phyloP scores from a whole-genome alignment of 2,329 filamentous ascomycete species.

The Amauroascus niger region DNA sequence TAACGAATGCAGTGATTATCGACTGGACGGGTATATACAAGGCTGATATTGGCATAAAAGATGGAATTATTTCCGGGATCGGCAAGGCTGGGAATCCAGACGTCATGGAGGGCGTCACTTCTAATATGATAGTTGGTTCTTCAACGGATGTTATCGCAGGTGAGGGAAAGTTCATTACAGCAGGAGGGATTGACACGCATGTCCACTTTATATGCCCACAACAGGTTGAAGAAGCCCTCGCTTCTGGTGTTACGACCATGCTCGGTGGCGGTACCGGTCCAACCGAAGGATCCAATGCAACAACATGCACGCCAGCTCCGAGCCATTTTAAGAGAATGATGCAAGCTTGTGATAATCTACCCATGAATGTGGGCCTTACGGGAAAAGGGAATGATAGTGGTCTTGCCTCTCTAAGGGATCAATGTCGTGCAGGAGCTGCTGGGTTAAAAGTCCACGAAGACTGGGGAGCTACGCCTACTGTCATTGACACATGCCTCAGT shows the following conservation, averaged over 20 bases:
- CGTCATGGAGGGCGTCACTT: slow-evolving; percentile 78
- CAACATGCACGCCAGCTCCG: slow-evolving; percentile 82
- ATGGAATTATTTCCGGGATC: slow-evolving; percentile 75
- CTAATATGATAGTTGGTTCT: slow-evolving; percentile 70
- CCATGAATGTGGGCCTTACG: slow-evolving; percentile 82
- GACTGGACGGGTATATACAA: slow-evolving; percentile 94
- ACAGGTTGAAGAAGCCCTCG: slow-evolving; percentile 71
- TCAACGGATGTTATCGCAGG: slow-evolving; percentile 88
- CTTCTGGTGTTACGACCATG: slow-evolving; percentile 81
- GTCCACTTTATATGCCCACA: slow-evolving; percentile 95
- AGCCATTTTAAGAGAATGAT: slow-evolving; percentile 82
- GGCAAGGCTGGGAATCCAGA: slow-evolving; percentile 97
- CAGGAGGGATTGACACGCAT: slow-evolving; percentile 80
- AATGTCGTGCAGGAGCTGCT: slow-evolving; percentile 72
- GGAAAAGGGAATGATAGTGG: slow-evolving; percentile 86
- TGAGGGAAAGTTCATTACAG: slow-evolving; percentile 82
- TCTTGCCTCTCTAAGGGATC: slow-evolving; percentile 61
- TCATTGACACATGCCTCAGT: slow-evolving; percentile 74
- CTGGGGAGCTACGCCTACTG: slow-evolving; percentile 84
- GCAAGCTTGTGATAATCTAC: slow-evolving; percentile 69
- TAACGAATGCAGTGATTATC: slow-evolving; percentile 81
- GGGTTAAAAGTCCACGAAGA: slow-evolving; percentile 94
- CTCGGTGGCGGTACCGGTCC: slow-evolving; percentile 86
- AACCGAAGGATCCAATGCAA: slow-evolving; percentile 83
- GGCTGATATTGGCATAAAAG: slow-evolving; percentile 87